Base-by-base conservation (phyloP, 306 rosid genomes). In the Trifolium dubium region DNA sequence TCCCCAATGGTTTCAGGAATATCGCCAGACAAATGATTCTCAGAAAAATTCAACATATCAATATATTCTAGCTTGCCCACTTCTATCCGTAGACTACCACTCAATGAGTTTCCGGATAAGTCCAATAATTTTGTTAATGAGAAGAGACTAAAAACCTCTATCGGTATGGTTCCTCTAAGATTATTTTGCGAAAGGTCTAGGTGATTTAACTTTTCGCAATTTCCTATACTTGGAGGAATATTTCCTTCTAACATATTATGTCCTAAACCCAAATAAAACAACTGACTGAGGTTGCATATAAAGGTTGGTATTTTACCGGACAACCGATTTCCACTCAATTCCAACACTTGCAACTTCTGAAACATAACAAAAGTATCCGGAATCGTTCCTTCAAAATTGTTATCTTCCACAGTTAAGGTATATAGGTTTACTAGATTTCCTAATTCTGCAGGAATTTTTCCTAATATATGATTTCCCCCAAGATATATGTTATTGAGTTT, bases 41-140 rank as follows among this genome's bases (percentile, higher is more conserved):
- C 37, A 29, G 88, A 83, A 7, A 85, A 9, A 12, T 72, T 60
- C 10, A 79, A 2, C 8, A 0, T 0, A 31, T n/a, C 28, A 0
- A 76, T 35, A 32, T 51, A 41, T 70, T 64, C 72, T 6, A 81
- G 58, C 5, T 2, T 77, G 5, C 81, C 76, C 9, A 82, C 79
- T 66, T 72, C 86, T 2, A 14, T 0, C 0, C 83, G 77, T 10
- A 86, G 71, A 54, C 4, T 54, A 0, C 85, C 83, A 14, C 12
- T 77, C 11, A 85, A 51, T 1, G 81, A 79, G 66, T 85, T 85
- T 0, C 65, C 70, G 8, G 88, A 81, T 19, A 83, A 85, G 72
- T 76, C 30, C 7, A 88, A 39, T 5, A 43, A 1, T 28, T 0
- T n/a, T 41, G 80, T 67, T 30, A 77, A 67, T 2, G 75, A 80